A percentile compares a stretch with the other conserved stretches of the same genome.
Conservation (phyloP, 2,329 filamentous ascomycete species). For the Sclerotinia subarctica region DNA sequence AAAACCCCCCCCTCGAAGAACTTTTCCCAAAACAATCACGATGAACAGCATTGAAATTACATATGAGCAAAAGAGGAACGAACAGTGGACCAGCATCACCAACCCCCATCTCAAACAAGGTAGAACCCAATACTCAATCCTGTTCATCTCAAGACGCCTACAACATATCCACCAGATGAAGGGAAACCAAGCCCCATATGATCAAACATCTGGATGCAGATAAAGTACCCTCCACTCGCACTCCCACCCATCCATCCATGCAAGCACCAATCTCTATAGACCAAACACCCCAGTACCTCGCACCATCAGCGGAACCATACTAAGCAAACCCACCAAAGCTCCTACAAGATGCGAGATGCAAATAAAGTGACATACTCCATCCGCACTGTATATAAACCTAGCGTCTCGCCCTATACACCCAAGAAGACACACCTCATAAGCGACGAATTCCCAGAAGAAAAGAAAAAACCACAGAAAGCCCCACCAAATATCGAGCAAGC, state of each 20-base stretch:
- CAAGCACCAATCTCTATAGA: background rate
- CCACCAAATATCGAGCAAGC: background rate
- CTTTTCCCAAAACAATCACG: background rate
- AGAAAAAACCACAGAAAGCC: background rate
- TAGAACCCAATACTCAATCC: constrained; percentile 1
- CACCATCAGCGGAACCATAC: background rate
- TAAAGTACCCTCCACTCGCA: background rate
- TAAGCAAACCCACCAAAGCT: background rate
- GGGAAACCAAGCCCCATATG: background rate
- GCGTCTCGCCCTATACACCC: background rate
- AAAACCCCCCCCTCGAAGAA: background rate
- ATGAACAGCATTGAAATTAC: background rate
- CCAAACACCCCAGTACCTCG: background rate
- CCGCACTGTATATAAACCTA: background rate
- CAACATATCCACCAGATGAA: background rate
- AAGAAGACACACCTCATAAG: background rate
- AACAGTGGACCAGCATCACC: background rate
- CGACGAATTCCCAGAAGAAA: background rate
- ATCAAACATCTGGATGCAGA: constrained; percentile 2
- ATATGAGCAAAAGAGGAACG: background rate
- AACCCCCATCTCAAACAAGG: background rate
- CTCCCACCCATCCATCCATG: background rate
- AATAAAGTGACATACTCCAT: background rate
- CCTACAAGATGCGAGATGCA: background rate
- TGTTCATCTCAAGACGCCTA: constrained; percentile 3